Evolutionary conservation across 768 basidiomycete genomes (phyloP), one percentile per base, ranked within the genome.

Genomic region (Leccinum imitatum): DNA sequence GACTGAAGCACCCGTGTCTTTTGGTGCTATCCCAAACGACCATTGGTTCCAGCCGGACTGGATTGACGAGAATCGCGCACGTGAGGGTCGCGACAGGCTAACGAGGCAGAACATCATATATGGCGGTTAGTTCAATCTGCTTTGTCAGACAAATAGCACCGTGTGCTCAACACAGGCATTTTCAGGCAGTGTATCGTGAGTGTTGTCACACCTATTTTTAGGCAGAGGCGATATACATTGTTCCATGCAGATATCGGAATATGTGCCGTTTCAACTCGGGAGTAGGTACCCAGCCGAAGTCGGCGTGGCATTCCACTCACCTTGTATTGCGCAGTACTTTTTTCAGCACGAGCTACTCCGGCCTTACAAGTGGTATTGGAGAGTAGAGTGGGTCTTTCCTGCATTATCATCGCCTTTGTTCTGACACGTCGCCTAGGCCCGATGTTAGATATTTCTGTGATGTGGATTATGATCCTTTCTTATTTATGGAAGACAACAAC

Each of bases 251-350:
- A n/a, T 89, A 90, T 64, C 80, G 87, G 15, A 87, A 89, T 57
- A 89, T 90, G 89, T 90, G 89, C 69, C 79, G 88, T 39, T 90
- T 83, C 73, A 87, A 89, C 71, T 88, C 86, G 1, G 87, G 85
- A 3, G 85, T 86, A 63, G 60, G 82, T 71, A 27, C 10, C 25
- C 48, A 44, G 21, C 47, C 50, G 11, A 37, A 41, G 14, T 2
- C 19, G 15, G 6, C 46, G 15, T 27, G 35, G 4, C 31, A 27
- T 19, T 59, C 53, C 11, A 47, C 59, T 65, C 39, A 69, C 25
- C n/a, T 57, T 41, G 58, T 56, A 21, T 33, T 30, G 27, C 31
- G 8, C 52, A 84, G 77, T 83, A 79, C 74, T 86, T 87, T 72
- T 87, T 78, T 73, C 71, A 70, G 51, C 84, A 87, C 62, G 77